Percentiles rank a stretch among this genome's conserved stretches.
phyloP scores from a whole-genome alignment of 176 grass and related monocot species.

The Oropetium thomaeum region DNA sequence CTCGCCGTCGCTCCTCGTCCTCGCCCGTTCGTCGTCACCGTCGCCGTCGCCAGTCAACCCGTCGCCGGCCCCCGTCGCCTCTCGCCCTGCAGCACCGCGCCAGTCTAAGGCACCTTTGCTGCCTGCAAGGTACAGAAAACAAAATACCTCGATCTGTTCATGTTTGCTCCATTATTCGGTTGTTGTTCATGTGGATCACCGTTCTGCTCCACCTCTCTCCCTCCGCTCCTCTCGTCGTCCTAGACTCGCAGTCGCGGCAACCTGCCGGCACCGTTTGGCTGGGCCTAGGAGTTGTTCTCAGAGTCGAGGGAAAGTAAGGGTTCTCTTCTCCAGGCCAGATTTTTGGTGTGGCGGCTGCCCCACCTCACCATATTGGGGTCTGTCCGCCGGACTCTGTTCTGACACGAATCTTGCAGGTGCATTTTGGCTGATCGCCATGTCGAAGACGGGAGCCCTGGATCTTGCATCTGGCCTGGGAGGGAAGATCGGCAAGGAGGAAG shows the following conservation, averaged over 20 bases:
- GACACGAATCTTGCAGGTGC: not conserved
- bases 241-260: not conserved
- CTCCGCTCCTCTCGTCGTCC: not conserved
- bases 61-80: no score
- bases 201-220: not conserved
- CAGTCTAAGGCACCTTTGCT: no score
- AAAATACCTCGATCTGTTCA: no score
- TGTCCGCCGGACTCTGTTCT: not conserved
- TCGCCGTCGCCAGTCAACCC: no score
- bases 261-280: not conserved
- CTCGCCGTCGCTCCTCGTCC: no score
- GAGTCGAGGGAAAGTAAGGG: no score
- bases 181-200: no score
- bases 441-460: conserved; percentile 54
- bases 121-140: no score
- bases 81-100: no score
- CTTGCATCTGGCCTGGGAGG: conserved; percentile 61
- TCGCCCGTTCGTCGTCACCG: no score
- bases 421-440: conserved; percentile 33
- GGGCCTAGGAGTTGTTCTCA: not conserved
- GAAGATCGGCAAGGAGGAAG: conserved; percentile 51
- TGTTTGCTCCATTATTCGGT: no score
- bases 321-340: not conserved
- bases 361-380: not conserved
- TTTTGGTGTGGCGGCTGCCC: not conserved